Evolutionary conservation across 2,329 filamentous ascomycete species (phyloP).

Genomic region (Scortechinia acanthostroma): DNA sequence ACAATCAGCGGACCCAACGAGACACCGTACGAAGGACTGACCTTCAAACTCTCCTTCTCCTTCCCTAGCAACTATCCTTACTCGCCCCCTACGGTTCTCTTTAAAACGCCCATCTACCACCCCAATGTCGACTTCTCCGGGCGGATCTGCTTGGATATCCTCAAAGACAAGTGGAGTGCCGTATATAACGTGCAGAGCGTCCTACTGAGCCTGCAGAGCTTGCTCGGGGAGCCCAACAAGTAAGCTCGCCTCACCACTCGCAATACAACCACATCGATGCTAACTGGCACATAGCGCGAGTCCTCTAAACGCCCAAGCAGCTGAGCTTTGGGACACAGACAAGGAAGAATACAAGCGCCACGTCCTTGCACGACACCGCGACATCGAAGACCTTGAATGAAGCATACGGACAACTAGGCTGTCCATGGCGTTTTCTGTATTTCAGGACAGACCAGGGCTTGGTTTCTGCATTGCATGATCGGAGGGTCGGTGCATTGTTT

Average conservation of each 20-base stretch:
- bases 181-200: constrained; percentile 95
- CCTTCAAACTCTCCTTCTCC: constrained; percentile 83
- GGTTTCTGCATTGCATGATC: no score
- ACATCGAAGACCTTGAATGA: constrained; percentile 54
- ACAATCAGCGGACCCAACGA: constrained; percentile 87
- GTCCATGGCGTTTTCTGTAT: no score
- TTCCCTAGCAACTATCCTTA: constrained; percentile 95
- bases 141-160: constrained; percentile 91
- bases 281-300: constrained; percentile 56
- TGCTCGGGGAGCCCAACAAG: constrained; percentile 98
- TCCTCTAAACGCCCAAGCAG: constrained; percentile 90
- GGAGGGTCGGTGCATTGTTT: no score
- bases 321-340: constrained; percentile 90
- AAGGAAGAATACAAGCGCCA: constrained; percentile 79
- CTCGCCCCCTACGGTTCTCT: constrained; percentile 80
- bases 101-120: constrained; percentile 98
- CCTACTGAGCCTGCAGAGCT: constrained; percentile 83
- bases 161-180: constrained; percentile 98
- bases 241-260: constrained; percentile 38
- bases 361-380: constrained; percentile 53
- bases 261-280: constrained; percentile 8
- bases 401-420: not conserved
- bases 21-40: constrained; percentile 82
- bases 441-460: no score
- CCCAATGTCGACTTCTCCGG: constrained; percentile 97